Evolutionary conservation across 306 rosid genomes (phyloP).

Genomic region (Acacia melanoxylon): DNA sequence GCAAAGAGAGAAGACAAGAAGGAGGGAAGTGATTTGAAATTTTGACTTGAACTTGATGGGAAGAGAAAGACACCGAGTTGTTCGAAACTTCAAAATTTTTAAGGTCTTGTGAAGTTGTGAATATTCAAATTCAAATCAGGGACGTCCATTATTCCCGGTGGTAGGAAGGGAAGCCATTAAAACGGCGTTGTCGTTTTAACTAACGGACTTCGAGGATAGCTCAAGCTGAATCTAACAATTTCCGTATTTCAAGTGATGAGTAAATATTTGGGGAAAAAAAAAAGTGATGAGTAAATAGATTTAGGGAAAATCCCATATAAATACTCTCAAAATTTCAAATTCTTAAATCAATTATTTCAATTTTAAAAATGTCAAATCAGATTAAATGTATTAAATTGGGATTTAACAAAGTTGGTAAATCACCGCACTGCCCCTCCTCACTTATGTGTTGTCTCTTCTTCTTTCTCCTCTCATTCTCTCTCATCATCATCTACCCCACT

Average conservation of each 20-base stretch:
- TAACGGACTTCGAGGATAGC: background rate
- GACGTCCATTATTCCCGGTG: slow-evolving; percentile 4
- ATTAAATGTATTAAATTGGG: too few species aligned
- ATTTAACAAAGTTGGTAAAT: too few species aligned
- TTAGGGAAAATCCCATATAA: too few species aligned
- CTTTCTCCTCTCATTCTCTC: too few species aligned
- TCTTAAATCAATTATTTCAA: too few species aligned
- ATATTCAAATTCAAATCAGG: slow-evolving; percentile 18
- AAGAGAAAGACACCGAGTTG: background rate
- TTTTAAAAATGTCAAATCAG: too few species aligned
- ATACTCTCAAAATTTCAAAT: too few species aligned
- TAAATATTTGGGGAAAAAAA: too few species aligned
- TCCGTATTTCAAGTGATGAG: background rate
- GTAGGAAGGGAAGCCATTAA: background rate
- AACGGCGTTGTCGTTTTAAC: background rate
- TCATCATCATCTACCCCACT: too few species aligned
- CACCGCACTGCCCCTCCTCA: too few species aligned
- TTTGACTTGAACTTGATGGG: background rate
- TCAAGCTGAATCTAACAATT: background rate
- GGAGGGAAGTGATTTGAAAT: slow-evolving; percentile 52
- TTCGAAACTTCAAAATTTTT: background rate
- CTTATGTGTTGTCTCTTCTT: too few species aligned
- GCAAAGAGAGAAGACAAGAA: background rate
- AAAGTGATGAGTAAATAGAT: background rate
- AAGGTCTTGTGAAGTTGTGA: background rate